Evolutionary conservation across 352 stramenopile species (phyloP).

Genomic region (Peronospora farinosa): DNA sequence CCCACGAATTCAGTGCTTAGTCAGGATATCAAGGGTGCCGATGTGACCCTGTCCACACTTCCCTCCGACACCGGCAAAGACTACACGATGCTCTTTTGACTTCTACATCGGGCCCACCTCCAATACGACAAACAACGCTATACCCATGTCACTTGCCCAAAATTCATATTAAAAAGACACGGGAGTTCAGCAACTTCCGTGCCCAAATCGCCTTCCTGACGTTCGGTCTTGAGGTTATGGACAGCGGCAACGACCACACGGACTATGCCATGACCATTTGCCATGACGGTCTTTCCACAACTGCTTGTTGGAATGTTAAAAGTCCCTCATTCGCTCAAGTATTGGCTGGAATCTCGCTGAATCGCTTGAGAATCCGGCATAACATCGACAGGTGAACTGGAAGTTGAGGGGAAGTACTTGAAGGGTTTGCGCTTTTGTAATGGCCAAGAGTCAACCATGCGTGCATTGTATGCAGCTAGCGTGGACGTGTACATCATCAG

Average conservation of each 20-base stretch:
- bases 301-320: conserved; percentile 51
- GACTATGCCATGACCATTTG: conserved; percentile 37
- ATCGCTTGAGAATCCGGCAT: conserved; percentile 32
- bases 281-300: conserved; percentile 53
- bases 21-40: conserved; percentile 32
- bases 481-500: conserved; percentile 59
- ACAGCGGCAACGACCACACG: conserved; percentile 34
- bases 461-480: conserved; percentile 33
- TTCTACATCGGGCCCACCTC: conserved; percentile 42
- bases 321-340: conserved; percentile 35
- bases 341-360: conserved; percentile 45
- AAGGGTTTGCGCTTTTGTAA: conserved; percentile 57
- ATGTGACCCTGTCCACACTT: conserved; percentile 36
- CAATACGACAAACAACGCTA: conserved; percentile 31
- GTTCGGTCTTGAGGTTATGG: conserved; percentile 41
- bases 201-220: conserved; percentile 48
- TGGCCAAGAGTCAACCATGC: conserved; percentile 54
- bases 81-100: conserved; percentile 52
- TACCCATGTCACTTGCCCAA: conserved; percentile 9
- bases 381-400: conserved; percentile 35
- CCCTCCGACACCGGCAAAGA: conserved; percentile 31
- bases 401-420: conserved; percentile 38
- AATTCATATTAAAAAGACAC: conserved; percentile 36
- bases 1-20: conserved; percentile 40
- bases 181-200: conserved; percentile 51